Evolutionary conservation across 495 filamentous ascomycete genomes (phyloP), one percentile per base, ranked within the genome.

Genomic region (Hypomontagnella monticulosa): DNA sequence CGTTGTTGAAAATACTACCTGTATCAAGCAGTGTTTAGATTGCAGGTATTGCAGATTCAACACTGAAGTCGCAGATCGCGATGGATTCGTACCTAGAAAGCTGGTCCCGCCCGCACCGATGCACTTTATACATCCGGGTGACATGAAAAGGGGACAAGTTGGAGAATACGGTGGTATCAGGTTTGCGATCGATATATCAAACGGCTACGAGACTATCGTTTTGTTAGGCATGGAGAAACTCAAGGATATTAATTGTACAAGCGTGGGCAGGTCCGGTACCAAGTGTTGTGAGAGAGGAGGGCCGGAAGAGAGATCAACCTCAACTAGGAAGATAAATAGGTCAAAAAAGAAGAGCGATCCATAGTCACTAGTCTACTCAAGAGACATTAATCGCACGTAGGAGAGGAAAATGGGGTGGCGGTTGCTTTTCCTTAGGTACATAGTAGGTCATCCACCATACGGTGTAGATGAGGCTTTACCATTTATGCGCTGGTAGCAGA

Each of bases 31-130:
- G 20, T 10, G 43, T 3, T 15, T 59, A 10, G 53, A 62, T 50
- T 73, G 71, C 32, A 64, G 68, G 7, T 73, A 71, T 27, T 73
- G 71, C 44, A 61, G 57, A 27, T 73, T 71, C 58, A 20, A 60
- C 3, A 46, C 47, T 4, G 53, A 55, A 20, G 59, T 61, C 4
- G 15, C 47, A 10, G 68, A 69, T 8, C 16, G 36, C 16, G 40
- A 43, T 6, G 61, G 49, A 0, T 52, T 50, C 8, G 40, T 23
- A n/a, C 57, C 53, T 10, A 61, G 71, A 36, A 69, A 41, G 33
- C 32, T 73, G 12, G 65, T 61, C 12, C 48, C 61, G 8, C 71
- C 71, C 0, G 71, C 71, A 4, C 61, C 71, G 14, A 73, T 73
- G 71, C 59, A 68, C 5, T 34, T 2, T 1, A 55, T 69, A 3